These are phyloP conservation scores for Colletotrichum brevisporum DNA, from an alignment of 2,329 filamentous ascomycete species.

Conservation along the genomic window DNA sequence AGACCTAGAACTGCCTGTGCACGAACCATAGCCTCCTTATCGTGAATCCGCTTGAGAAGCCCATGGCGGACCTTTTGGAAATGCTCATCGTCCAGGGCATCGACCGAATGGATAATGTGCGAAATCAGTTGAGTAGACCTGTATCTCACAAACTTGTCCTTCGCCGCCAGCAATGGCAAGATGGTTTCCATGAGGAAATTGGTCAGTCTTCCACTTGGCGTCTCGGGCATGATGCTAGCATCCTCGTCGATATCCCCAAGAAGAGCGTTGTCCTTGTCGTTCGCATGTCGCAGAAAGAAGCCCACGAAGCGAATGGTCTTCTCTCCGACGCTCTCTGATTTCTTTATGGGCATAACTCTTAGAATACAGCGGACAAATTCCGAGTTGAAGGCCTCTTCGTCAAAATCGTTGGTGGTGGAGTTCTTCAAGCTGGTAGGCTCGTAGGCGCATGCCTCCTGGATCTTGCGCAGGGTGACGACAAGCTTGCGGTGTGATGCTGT, in stretches of 20 bases:
- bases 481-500: conserved; percentile 93
- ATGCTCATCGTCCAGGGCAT: conserved; percentile 91
- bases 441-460: conserved; percentile 88
- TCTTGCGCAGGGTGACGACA: conserved; percentile 87
- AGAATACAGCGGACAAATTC: conserved; percentile 89
- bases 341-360: conserved; percentile 88
- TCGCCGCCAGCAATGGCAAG: conserved; percentile 83
- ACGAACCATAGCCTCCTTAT: conserved; percentile 94
- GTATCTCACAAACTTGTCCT: conserved; percentile 94
- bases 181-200: conserved; percentile 80
- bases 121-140: conserved; percentile 90
- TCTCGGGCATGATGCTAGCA: conserved; percentile 81
- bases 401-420: conserved; percentile 74
- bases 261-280: conserved; percentile 79
- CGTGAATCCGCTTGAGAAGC: conserved; percentile 86
- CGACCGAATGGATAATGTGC: conserved; percentile 92
- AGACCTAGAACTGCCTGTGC: conserved; percentile 93
- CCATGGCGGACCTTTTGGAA: conserved; percentile 86
- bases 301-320: conserved; percentile 88
- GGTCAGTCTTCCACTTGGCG: conserved; percentile 85
- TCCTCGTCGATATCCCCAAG: conserved; percentile 76
- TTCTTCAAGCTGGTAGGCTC: conserved; percentile 69
- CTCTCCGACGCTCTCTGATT: conserved; percentile 90
- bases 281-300: conserved; percentile 83
- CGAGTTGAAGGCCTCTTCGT: conserved; percentile 88